Evolutionary conservation across 768 basidiomycete species (phyloP).

Genomic region (Hebeloma cylindrosporum): DNA sequence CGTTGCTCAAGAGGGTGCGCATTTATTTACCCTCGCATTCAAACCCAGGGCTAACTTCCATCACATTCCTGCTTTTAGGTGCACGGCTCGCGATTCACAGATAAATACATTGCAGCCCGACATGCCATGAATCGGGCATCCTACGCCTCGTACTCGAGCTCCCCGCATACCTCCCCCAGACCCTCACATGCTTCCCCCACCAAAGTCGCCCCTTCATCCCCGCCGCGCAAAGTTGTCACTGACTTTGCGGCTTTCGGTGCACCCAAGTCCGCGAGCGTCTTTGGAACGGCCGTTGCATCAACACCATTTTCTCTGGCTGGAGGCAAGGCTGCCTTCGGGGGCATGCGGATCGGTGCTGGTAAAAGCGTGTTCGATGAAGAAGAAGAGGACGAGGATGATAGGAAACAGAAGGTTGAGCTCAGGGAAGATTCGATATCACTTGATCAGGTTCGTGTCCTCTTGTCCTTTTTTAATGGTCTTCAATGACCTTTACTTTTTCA

Average conservation of each 20-base stretch:
- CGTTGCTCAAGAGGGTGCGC: conserved; percentile 74
- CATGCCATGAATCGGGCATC: conserved; percentile 55
- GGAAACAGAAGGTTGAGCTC: conserved; percentile 73
- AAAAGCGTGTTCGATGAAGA: conserved; percentile 47
- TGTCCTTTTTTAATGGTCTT: not conserved
- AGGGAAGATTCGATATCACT: conserved; percentile 84
- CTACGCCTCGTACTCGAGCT: conserved; percentile 50
- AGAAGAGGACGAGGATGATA: conserved; percentile 75
- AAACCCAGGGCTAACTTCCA: conserved; percentile 8
- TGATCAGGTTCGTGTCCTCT: conserved; percentile 69
- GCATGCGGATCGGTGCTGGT: conserved; percentile 51
- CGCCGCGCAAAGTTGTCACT: conserved; percentile 83
- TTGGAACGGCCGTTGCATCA: conserved; percentile 79
- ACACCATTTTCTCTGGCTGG: conserved; percentile 79
- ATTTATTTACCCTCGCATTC: conserved; percentile 9
- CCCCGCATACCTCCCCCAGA: conserved; percentile 41
- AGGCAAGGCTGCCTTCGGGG: conserved; percentile 83
- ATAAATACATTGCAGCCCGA: conserved; percentile 86
- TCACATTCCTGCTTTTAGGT: conserved; percentile 50
- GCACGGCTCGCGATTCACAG: conserved; percentile 93
- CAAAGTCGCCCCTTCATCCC: conserved; percentile 48
- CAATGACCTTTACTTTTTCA: conserved; percentile 25
- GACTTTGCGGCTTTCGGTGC: conserved; percentile 89
- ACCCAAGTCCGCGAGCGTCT: conserved; percentile 72
- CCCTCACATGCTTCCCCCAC: conserved; percentile 46